Conservation (phyloP, 1,139 yeast genomes). For the Schwanniomyces etchellsii region DNA sequence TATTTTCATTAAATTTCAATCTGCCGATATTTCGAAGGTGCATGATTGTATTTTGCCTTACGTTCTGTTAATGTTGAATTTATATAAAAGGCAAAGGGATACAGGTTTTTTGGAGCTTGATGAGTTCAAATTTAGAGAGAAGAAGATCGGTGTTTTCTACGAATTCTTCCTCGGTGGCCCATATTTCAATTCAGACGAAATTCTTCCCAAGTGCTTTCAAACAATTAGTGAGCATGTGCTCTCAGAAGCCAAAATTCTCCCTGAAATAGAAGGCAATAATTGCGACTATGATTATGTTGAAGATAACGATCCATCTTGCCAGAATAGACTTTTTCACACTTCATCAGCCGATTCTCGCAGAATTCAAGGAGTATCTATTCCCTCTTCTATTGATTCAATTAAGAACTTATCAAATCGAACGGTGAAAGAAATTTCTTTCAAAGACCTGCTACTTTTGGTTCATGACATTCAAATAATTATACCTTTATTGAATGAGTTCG, state of each 20-base stretch:
- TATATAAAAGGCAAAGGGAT: conserved; percentile 18
- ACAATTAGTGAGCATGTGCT: conserved; percentile 11
- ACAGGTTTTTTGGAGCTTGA: conserved; percentile 20
- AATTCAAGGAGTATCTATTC: background rate
- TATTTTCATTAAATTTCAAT: conserved; percentile 9
- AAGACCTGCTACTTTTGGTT: conserved; percentile 1
- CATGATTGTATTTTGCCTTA: conserved; percentile 6
- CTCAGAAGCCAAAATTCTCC: conserved; percentile 8
- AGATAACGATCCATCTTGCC: background rate
- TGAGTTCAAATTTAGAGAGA: conserved; percentile 13
- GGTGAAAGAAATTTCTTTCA: background rate
- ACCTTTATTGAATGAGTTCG: conserved; percentile 27
- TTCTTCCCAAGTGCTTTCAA: conserved; percentile 13
- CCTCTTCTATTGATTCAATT: background rate
- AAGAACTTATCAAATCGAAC: background rate
- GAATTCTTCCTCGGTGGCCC: conserved; percentile 14
- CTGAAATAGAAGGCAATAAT: conserved; percentile 7
- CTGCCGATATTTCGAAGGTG: conserved; percentile 8
- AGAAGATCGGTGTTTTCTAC: conserved; percentile 13
- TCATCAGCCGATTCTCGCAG: background rate
- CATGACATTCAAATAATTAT: conserved; percentile 18
- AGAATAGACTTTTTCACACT: background rate
- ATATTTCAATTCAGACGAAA: conserved; percentile 5
- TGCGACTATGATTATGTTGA: background rate
- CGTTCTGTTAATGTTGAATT: conserved; percentile 16